A percentile compares a stretch with the other conserved stretches of the same genome.
phyloP scores from a whole-genome alignment of 768 basidiomycete species.

The Leccinum disarticulatum region DNA sequence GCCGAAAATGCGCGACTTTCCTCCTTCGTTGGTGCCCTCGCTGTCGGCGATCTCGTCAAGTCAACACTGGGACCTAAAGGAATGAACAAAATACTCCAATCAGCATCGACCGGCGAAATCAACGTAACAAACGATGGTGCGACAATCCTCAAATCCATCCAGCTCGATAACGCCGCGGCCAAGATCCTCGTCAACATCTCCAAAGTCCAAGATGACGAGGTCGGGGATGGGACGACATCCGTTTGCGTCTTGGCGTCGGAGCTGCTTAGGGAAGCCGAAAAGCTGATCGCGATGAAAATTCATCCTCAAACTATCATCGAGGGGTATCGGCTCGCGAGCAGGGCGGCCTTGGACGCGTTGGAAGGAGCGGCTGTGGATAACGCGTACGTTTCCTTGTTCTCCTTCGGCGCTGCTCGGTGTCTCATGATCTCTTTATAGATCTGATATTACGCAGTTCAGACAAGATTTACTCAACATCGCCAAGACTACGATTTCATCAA shows the following conservation, averaged over 20 bases:
- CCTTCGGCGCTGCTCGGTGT: not conserved
- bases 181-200: conserved; percentile 99
- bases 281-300: conserved; percentile 86
- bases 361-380: conserved; percentile 83
- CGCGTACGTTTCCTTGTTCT: conserved; percentile 49
- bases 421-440: conserved; percentile 39
- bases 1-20: conserved; percentile 98
- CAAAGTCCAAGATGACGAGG: conserved; percentile 99
- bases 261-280: conserved; percentile 92
- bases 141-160: conserved; percentile 95
- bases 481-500: conserved; percentile 91
- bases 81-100: conserved; percentile 99
- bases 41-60: conserved; percentile 97
- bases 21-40: conserved; percentile 96
- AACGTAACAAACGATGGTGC: conserved; percentile 99
- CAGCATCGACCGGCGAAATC: conserved; percentile 83
- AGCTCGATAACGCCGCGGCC: conserved; percentile 97
- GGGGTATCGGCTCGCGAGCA: conserved; percentile 91
- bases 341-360: conserved; percentile 79
- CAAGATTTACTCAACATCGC: conserved; percentile 96
- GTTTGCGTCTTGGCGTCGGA: conserved; percentile 94
- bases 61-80: conserved; percentile 98
- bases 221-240: conserved; percentile 92
- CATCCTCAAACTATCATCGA: conserved; percentile 99
- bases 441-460: conserved; percentile 74